Base-by-base conservation (phyloP, 1,139 yeast genomes). In the Casaregolazyma suthepensis region DNA sequence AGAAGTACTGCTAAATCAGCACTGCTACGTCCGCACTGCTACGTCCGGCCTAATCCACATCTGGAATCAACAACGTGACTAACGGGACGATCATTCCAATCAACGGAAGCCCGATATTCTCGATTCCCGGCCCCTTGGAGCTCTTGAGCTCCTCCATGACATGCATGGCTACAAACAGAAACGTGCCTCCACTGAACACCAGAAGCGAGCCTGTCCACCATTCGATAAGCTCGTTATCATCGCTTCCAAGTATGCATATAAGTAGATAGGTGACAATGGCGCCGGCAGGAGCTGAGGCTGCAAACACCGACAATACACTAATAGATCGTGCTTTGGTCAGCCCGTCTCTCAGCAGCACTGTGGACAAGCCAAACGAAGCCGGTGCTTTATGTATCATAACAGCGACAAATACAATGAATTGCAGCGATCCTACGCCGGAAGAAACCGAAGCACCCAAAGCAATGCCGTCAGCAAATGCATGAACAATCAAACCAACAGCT, bases 381-480 rank as follows among this genome's bases (percentile, higher is more conserved):
- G 95, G 95, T 3, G 86, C 73, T 65, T 86, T 86, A 72, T 86
- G 95, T 31, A 85, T 66, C 56, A 86, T 75, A 19, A 87, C 79
- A 17, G 88, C 85, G 7, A 79, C 54, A 59, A 80, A 79, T 57
- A 83, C 75, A 18, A 82, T 62, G n/a, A 79, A 60, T 46, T 77
- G 77, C 35, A 85, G 67, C 1, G 78, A 69, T 2, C 75, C 63
- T 54, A 75, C 72, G 0, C 75, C 73, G 1, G 80, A 66, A 35
- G 78, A 71, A 46, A 80, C 75, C 0, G 87, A 75, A 0, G 87
- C 79, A 0, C 91, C 90, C 46, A 86, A 71, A 0, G 90, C 83
- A n/a, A 86, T 72, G 1, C 95, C 95, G 62, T 86, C 95, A 1
- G 87, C 81, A 4, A 81, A 62, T 0, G 88, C 81, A 63, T 86